Conservation (phyloP, 257 asterid genomes). For the Nicotiana undulata region DNA sequence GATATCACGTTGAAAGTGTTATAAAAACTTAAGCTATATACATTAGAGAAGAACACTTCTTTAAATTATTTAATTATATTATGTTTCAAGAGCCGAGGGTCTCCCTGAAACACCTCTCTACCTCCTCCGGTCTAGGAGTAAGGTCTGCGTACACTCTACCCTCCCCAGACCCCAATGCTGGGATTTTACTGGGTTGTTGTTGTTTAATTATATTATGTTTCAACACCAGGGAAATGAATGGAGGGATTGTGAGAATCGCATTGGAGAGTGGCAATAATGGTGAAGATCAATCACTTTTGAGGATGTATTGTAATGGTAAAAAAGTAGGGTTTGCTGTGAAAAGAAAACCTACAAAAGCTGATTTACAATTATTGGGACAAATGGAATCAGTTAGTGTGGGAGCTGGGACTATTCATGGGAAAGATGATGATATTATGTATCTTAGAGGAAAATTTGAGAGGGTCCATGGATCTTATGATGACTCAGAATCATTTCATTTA, state of each 20-base stretch:
- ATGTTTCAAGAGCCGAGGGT: too few relatives aligned
- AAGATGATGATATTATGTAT: slow-evolving; percentile 40
- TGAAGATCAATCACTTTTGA: slow-evolving; percentile 31
- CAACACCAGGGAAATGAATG: slow-evolving; percentile 32
- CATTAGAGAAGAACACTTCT: not conserved
- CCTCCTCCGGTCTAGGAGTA: too few relatives aligned
- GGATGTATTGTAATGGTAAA: slow-evolving; percentile 49
- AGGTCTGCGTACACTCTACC: too few relatives aligned
- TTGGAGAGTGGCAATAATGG: slow-evolving; percentile 22
- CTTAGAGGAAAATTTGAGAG: slow-evolving; percentile 53
- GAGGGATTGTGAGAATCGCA: slow-evolving; percentile 42
- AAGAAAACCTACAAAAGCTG: slow-evolving; percentile 27
- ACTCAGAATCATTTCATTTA: slow-evolving; percentile 51
- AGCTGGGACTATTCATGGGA: slow-evolving; percentile 34
- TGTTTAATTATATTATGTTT: not conserved
- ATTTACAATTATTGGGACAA: slow-evolving; percentile 29
- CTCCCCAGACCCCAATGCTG: too few relatives aligned
- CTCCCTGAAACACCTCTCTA: too few relatives aligned
- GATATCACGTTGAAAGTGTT: not conserved
- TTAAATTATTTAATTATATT: not conserved
- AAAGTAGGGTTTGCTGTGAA: slow-evolving; percentile 44
- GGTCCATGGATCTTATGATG: slow-evolving; percentile 32
- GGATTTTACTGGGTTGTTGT: too few relatives aligned
- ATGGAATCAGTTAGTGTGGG: slow-evolving; percentile 38
- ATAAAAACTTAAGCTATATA: too few relatives aligned